Evolutionary conservation across 352 stramenopile genomes (phyloP).

Genomic region (Aphanomyces astaci): DNA sequence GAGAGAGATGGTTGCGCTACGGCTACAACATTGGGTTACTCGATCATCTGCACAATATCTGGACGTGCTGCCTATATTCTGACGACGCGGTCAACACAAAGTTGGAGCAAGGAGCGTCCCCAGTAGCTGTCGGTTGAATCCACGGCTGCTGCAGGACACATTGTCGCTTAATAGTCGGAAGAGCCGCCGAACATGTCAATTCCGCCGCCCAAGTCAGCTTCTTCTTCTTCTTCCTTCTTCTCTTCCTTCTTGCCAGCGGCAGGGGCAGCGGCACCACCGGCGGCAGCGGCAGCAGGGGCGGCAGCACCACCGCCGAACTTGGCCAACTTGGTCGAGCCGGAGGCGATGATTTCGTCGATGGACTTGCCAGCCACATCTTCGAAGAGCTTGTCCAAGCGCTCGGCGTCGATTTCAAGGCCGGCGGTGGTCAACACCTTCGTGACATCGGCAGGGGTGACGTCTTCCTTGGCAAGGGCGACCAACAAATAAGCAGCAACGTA

Average conservation of each 20-base stretch:
- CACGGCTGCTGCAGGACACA: background rate
- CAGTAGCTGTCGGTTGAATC: background rate
- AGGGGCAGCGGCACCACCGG: slow-evolving; percentile 38
- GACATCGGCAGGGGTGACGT: slow-evolving; percentile 86
- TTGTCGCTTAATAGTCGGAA: slow-evolving; percentile 72
- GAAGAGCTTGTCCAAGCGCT: slow-evolving; percentile 59
- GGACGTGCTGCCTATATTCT: background rate
- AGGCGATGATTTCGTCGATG: slow-evolving; percentile 76
- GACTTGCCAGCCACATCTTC: slow-evolving; percentile 77
- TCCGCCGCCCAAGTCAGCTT: slow-evolving; percentile 75
- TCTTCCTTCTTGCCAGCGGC: slow-evolving; percentile 55
- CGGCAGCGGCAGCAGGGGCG: slow-evolving; percentile 43
- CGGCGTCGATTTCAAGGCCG: slow-evolving; percentile 81
- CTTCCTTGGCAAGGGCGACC: slow-evolving; percentile 90
- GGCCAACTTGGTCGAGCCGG: slow-evolving; percentile 70
- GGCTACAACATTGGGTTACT: slow-evolving; percentile 21
- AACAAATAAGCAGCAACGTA: slow-evolving; percentile 96
- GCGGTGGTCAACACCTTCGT: slow-evolving; percentile 87
- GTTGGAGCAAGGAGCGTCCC: background rate
- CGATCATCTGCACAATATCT: background rate
- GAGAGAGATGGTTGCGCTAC: slow-evolving; percentile 2
- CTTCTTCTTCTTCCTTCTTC: slow-evolving; percentile 67
- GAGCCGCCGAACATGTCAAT: slow-evolving; percentile 86
- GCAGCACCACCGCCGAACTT: slow-evolving; percentile 62
- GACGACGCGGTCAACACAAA: background rate